A percentile compares a stretch with the other conserved stretches of the same genome.
Conservation (phyloP, 1,284 basidiomycete species). For the Pyrrhoderma lamaoense region DNA sequence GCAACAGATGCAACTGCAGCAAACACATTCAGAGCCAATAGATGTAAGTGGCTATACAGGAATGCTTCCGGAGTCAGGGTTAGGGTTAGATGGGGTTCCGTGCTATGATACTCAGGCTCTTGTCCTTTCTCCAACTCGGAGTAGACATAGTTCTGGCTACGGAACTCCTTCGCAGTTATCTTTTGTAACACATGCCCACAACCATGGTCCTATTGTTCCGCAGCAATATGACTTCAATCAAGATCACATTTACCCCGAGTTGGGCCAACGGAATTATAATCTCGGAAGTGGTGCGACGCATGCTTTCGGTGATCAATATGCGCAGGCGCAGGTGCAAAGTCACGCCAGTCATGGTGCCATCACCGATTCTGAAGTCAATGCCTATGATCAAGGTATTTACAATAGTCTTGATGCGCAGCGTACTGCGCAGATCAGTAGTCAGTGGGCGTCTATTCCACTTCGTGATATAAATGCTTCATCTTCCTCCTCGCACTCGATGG, state of each 20-base stretch:
- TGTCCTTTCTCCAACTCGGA: too few species aligned
- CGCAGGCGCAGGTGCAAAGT: too few species aligned
- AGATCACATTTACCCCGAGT: background rate
- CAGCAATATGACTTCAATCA: background rate
- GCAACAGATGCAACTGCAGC: background rate
- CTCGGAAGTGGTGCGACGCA: background rate
- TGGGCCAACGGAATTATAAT: background rate
- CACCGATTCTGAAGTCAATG: too few species aligned
- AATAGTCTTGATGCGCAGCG: too few species aligned
- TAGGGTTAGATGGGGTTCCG: background rate
- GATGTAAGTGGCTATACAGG: too few species aligned
- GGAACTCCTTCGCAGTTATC: slow-evolving; percentile 4
- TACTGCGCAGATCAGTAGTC: background rate
- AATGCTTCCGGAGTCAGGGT: background rate
- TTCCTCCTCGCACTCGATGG: background rate
- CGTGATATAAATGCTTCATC: background rate
- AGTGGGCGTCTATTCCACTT: slow-evolving; percentile 6
- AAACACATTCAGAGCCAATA: slow-evolving; percentile 3
- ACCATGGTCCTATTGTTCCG: background rate
- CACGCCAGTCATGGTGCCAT: too few species aligned
- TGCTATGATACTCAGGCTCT: too few species aligned
- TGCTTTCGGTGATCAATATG: too few species aligned
- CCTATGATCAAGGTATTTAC: too few species aligned
- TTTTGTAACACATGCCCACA: slow-evolving; percentile 1
- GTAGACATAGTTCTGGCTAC: background rate